Evolutionary conservation across 176 grass and related monocot genomes (phyloP).

Genomic region (Hyparrhenia diplandra): DNA sequence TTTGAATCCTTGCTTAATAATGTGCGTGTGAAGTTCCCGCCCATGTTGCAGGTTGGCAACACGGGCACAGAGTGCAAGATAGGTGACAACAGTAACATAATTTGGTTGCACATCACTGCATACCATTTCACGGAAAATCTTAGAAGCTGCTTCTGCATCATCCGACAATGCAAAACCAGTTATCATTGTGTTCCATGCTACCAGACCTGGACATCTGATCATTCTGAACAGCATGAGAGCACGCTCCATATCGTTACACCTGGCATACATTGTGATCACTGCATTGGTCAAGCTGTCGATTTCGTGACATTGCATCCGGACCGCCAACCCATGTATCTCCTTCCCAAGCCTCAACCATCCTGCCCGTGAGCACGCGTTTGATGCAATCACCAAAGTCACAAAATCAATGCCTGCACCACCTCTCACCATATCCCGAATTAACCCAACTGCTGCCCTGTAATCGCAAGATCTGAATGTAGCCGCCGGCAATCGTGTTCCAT

Average conservation of each 20-base stretch:
- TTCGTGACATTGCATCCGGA: conserved; percentile 23
- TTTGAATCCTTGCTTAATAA: conserved; percentile 52
- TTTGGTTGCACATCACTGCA: conserved; percentile 44
- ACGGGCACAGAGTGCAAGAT: conserved; percentile 60
- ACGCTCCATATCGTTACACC: conserved; percentile 44
- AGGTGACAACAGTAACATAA: conserved; percentile 65
- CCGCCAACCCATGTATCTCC: conserved; percentile 54
- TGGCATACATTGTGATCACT: conserved; percentile 63
- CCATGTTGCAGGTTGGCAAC: conserved; percentile 63
- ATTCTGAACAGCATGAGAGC: conserved; percentile 42
- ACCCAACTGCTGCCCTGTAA: conserved; percentile 26
- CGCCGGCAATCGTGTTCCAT: conserved; percentile 51
- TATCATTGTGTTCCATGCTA: conserved; percentile 74
- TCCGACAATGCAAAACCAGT: conserved; percentile 39
- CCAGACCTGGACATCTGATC: conserved; percentile 22
- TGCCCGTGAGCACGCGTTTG: conserved; percentile 48
- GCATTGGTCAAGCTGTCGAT: conserved; percentile 49
- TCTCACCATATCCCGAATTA: conserved; percentile 42
- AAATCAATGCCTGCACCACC: conserved; percentile 34
- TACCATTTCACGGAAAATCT: conserved; percentile 48
- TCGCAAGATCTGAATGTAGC: conserved; percentile 38
- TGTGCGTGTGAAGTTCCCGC: conserved; percentile 56
- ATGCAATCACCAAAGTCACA: conserved; percentile 52
- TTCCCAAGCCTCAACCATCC: conserved; percentile 41
- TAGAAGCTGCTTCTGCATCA: conserved; percentile 47